A percentile compares a stretch with the other conserved stretches of the same genome.
phyloP scores from a whole-genome alignment of 2,329 filamentous ascomycete species.

The Thermoascus crustaceus region DNA sequence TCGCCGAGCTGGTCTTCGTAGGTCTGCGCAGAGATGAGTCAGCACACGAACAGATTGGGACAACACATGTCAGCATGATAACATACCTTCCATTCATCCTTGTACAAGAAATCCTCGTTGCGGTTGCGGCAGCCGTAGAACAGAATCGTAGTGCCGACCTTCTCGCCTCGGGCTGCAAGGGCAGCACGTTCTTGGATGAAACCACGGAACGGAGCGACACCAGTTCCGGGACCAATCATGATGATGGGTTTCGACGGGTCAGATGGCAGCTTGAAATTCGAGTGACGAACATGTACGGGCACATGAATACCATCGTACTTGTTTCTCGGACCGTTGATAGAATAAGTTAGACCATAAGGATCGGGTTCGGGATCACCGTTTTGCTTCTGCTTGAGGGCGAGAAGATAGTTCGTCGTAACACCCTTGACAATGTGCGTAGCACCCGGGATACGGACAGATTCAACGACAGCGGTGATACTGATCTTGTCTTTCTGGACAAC shows the following conservation, averaged over 20 bases:
- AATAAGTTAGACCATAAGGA: constrained; percentile 76
- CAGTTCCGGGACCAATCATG: constrained; percentile 92
- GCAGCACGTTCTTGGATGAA: constrained; percentile 92
- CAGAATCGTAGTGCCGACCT: constrained; percentile 77
- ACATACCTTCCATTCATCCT: constrained; percentile 84
- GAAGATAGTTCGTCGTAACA: constrained; percentile 92
- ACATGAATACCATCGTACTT: constrained; percentile 96
- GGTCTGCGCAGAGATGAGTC: constrained; percentile 48
- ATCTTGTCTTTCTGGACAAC: constrained; percentile 90
- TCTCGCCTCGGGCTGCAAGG: constrained; percentile 68
- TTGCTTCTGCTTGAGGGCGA: constrained; percentile 94
- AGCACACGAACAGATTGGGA: constrained; percentile 4
- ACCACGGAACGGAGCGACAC: constrained; percentile 89
- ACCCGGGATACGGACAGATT: constrained; percentile 69
- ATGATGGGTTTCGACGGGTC: constrained; percentile 91
- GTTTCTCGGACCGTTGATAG: constrained; percentile 81
- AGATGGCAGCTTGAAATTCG: constrained; percentile 97
- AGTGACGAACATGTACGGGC: constrained; percentile 91
- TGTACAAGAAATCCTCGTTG: constrained; percentile 87
- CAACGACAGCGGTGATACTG: constrained; percentile 89
- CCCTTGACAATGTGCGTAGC: constrained; percentile 76
- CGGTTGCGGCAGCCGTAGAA: constrained; percentile 92
- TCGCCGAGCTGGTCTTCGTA: constrained; percentile 78
- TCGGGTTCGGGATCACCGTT: constrained; percentile 75
- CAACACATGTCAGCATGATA: constrained; percentile 1